Conservation (phyloP, 1,284 basidiomycete species). For the Ustanciosporium gigantosporum region DNA sequence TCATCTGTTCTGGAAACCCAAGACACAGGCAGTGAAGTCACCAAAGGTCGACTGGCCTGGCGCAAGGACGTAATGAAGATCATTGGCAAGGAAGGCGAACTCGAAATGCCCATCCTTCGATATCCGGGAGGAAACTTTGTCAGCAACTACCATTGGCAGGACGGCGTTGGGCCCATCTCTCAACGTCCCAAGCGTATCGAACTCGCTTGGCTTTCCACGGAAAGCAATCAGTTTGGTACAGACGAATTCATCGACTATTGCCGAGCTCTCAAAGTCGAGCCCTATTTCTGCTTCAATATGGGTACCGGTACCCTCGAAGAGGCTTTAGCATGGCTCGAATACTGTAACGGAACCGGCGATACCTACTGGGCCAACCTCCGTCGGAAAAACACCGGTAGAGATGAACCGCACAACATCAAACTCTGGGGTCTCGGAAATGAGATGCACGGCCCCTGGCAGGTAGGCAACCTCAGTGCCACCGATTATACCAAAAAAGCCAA, state of each 20-base stretch:
- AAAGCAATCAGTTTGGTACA: slow-evolving; percentile 71
- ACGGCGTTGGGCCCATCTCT: slow-evolving; percentile 68
- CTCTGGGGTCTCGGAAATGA: slow-evolving; percentile 64
- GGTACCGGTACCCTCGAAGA: slow-evolving; percentile 70
- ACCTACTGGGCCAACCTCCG: slow-evolving; percentile 69
- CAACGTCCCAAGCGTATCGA: slow-evolving; percentile 68
- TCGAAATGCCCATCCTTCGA: slow-evolving; percentile 68
- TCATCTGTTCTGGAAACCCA: slow-evolving; percentile 51
- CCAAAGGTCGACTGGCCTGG: slow-evolving; percentile 63
- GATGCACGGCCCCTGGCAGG: slow-evolving; percentile 71
- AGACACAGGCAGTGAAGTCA: slow-evolving; percentile 38
- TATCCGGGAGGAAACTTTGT: slow-evolving; percentile 68
- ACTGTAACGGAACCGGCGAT: slow-evolving; percentile 67
- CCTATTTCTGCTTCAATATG: slow-evolving; percentile 72
- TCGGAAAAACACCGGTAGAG: slow-evolving; percentile 68
- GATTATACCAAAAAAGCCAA: slow-evolving; percentile 69
- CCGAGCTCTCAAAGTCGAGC: slow-evolving; percentile 65
- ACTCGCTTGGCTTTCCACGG: slow-evolving; percentile 71
- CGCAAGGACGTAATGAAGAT: slow-evolving; percentile 68
- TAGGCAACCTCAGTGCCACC: slow-evolving; percentile 68
- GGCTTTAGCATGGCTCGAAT: slow-evolving; percentile 71
- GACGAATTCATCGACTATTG: slow-evolving; percentile 66
- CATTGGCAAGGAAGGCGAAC: slow-evolving; percentile 63
- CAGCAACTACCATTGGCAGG: slow-evolving; percentile 73
- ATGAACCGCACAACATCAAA: slow-evolving; percentile 68